Conservation (phyloP, 208 protist species). For the Acanthamoeba castellanii region DNA sequence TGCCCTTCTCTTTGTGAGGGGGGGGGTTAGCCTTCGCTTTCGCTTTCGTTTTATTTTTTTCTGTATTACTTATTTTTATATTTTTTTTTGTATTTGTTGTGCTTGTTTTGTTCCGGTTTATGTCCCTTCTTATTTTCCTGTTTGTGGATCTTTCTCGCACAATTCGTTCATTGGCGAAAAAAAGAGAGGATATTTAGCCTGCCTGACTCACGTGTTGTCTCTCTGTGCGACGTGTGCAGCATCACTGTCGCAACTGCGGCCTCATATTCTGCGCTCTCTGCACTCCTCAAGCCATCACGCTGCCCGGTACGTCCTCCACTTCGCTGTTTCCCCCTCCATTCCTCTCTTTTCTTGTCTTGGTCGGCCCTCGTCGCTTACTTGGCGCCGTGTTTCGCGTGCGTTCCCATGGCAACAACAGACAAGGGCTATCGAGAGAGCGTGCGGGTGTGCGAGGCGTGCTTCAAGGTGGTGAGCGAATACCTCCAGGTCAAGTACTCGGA, state of each 20-base stretch:
- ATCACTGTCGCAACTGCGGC: constrained; percentile 7
- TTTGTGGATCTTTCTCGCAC: too few species aligned
- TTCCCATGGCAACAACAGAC: neutral
- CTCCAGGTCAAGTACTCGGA: constrained; percentile 1
- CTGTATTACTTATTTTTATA: neutral
- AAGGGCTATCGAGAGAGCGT: neutral
- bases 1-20: neutral
- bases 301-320: neutral
- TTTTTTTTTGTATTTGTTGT: neutral
- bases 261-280: neutral
- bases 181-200: neutral
- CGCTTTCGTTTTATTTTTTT: neutral
- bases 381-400: too few species aligned
- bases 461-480: neutral
- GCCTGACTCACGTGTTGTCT: neutral
- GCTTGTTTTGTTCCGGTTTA: neutral
- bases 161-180: neutral
- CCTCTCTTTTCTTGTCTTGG: too few species aligned
- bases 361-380: neutral
- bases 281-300: neutral
- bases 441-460: neutral
- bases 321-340: neutral
- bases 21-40: neutral
- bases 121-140: neutral
- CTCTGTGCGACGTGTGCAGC: neutral